Percentiles rank a stretch among this genome's conserved stretches.
These are phyloP conservation scores for Cercospora brassicicola DNA, from an alignment of 2,329 filamentous ascomycete species.

Conservation along the genomic window DNA sequence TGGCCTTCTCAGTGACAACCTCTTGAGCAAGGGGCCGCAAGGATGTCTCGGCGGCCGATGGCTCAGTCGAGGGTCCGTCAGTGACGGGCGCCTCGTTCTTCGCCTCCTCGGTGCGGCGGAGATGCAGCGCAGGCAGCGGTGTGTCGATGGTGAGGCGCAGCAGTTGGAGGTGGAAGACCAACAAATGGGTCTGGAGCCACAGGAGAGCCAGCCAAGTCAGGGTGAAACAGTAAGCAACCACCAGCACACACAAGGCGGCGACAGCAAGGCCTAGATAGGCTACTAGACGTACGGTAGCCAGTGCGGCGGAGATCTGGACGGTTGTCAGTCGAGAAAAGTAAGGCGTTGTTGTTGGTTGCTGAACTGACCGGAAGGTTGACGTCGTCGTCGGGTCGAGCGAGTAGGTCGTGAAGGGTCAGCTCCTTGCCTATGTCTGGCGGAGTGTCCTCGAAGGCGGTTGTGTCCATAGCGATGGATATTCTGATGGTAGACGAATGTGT, in stretches of 20 bases:
- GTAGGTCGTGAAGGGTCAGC: neutral
- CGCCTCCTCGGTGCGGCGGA: neutral
- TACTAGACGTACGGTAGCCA: slow-evolving; percentile 16
- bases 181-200: slow-evolving; percentile 18
- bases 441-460: neutral
- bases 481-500: neutral
- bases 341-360: neutral
- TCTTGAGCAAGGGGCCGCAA: neutral
- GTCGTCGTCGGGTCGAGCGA: neutral
- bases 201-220: slow-evolving; percentile 22
- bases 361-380: slow-evolving; percentile 12
- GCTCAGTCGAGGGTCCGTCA: neutral
- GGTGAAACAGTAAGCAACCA: slow-evolving; percentile 18
- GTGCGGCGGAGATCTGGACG: slow-evolving; percentile 17
- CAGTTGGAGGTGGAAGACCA: slow-evolving; percentile 14
- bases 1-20: neutral
- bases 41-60: neutral
- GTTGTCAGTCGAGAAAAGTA: neutral
- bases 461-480: neutral
- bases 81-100: neutral
- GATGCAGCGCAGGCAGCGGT: neutral
- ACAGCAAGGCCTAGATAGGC: slow-evolving; percentile 16
- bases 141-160: slow-evolving; percentile 12
- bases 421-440: neutral
- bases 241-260: slow-evolving; percentile 13